These are phyloP conservation scores for Kregervanrija fluxuum DNA, from an alignment of 805 yeast species.

Conservation along the genomic window DNA sequence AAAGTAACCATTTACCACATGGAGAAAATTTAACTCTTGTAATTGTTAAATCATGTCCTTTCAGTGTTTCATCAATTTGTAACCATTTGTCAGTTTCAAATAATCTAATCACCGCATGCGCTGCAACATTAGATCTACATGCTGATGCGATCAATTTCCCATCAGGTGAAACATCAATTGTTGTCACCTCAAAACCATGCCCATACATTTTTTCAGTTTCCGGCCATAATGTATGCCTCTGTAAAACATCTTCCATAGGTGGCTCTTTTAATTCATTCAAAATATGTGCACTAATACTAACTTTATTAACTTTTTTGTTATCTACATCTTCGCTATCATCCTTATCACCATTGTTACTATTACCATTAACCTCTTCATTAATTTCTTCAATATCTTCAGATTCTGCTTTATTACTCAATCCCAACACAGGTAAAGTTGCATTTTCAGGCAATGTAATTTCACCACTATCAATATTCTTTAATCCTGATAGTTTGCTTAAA, in stretches of 20 bases:
- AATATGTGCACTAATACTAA: constrained; percentile 39
- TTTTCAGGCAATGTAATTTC: constrained; percentile 49
- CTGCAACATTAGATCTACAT: constrained; percentile 78
- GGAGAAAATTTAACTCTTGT: constrained; percentile 76
- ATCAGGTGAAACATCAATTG: constrained; percentile 65
- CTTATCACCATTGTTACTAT: constrained; percentile 35
- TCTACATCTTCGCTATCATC: constrained; percentile 26
- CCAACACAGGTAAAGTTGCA: constrained; percentile 89
- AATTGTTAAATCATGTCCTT: constrained; percentile 77
- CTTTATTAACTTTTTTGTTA: constrained; percentile 14
- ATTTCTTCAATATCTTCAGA: constrained; percentile 37
- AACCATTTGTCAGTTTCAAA: constrained; percentile 54
- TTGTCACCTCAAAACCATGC: constrained; percentile 90
- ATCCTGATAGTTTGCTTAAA: constrained; percentile 36
- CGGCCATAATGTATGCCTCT: constrained; percentile 90
- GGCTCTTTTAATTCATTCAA: constrained; percentile 43
- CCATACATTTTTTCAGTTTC: constrained; percentile 93
- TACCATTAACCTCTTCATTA: constrained; percentile 29
- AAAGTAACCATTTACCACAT: constrained; percentile 56
- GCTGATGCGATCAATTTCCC: constrained; percentile 71
- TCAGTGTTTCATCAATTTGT: constrained; percentile 55
- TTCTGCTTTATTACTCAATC: constrained; percentile 86
- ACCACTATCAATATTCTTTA: constrained; percentile 3
- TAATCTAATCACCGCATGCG: constrained; percentile 80
- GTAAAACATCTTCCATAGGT: constrained; percentile 87